Percentiles rank a stretch among this genome's conserved stretches.
These are phyloP conservation scores for Mucor velutinosus DNA, from an alignment of 371 early-diverging fungal genomes.

Conservation along the genomic window DNA sequence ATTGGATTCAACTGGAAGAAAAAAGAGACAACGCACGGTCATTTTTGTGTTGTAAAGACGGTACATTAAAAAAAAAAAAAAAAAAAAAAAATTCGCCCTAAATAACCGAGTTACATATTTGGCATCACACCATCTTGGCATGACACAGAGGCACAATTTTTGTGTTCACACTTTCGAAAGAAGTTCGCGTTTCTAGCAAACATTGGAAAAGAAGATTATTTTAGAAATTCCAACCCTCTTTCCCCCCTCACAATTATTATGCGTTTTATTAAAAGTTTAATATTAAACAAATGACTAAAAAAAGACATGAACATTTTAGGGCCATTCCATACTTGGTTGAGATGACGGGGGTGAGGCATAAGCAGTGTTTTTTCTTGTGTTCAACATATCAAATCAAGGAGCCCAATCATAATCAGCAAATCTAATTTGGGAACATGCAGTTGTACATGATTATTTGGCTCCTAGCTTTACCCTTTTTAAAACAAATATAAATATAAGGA, in stretches of 20 bases:
- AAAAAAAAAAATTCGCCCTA: neutral
- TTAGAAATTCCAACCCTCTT: neutral
- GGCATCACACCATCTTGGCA: constrained; percentile 2
- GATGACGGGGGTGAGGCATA: neutral
- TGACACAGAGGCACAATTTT: neutral
- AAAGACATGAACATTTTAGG: constrained; percentile 2
- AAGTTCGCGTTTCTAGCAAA: neutral
- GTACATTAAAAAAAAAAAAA: neutral
- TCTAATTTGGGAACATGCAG: constrained; percentile 12
- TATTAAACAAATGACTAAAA: constrained; percentile 2
- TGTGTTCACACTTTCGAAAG: neutral
- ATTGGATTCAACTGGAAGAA: neutral
- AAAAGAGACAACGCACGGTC: neutral
- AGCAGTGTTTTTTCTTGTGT: constrained; percentile 5
- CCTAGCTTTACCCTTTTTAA: neutral
- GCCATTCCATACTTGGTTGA: constrained; percentile 1
- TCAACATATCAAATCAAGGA: constrained; percentile 1
- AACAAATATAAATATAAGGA: constrained; percentile 16
- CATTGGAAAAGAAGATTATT: neutral
- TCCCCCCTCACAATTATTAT: neutral
- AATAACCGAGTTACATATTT: constrained; percentile 2
- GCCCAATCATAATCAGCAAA: constrained; percentile 10
- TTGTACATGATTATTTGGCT: constrained; percentile 9
- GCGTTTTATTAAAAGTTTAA: neutral
- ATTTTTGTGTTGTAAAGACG: neutral